These are phyloP conservation scores for Beta corolliflora DNA, from an alignment of 179 eudicot genomes.

Conservation along the genomic window DNA sequence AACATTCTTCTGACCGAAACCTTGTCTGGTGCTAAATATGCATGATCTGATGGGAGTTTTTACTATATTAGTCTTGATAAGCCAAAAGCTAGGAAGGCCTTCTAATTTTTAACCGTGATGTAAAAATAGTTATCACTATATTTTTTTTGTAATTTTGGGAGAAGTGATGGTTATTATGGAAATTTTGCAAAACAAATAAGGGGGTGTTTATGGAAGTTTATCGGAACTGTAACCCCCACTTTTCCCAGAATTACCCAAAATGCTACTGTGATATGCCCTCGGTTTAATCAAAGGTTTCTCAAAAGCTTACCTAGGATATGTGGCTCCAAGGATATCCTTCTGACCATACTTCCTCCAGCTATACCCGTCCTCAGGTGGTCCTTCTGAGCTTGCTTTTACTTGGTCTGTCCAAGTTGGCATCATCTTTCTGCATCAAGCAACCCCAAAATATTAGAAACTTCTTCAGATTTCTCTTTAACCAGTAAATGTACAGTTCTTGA, in stretches of 20 bases:
- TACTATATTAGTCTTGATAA: neutral
- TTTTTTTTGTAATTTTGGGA: too few species aligned
- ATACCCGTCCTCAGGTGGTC: conserved; percentile 63
- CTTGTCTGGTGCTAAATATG: conserved; percentile 1
- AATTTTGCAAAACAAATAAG: too few species aligned
- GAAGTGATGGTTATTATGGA: too few species aligned
- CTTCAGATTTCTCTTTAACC: neutral
- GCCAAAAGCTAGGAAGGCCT: neutral
- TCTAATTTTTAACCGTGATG: too few species aligned
- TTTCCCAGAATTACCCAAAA: too few species aligned
- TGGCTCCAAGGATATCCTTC: conserved; percentile 84
- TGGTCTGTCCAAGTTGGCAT: conserved; percentile 68
- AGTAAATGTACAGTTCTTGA: neutral
- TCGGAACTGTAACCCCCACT: too few species aligned
- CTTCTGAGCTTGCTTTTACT: conserved; percentile 52
- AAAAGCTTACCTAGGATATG: conserved; percentile 68
- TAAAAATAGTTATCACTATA: too few species aligned
- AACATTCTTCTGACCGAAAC: neutral
- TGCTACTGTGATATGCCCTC: too few species aligned
- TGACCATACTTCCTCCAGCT: conserved; percentile 99
- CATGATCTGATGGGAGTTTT: conserved; percentile 10
- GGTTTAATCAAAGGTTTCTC: too few species aligned
- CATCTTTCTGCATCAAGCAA: conserved; percentile 54
- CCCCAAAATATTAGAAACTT: neutral
- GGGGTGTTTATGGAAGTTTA: too few species aligned